phyloP scores from a whole-genome alignment of 495 filamentous ascomycete genomes.

The Rusavskia elegans region DNA sequence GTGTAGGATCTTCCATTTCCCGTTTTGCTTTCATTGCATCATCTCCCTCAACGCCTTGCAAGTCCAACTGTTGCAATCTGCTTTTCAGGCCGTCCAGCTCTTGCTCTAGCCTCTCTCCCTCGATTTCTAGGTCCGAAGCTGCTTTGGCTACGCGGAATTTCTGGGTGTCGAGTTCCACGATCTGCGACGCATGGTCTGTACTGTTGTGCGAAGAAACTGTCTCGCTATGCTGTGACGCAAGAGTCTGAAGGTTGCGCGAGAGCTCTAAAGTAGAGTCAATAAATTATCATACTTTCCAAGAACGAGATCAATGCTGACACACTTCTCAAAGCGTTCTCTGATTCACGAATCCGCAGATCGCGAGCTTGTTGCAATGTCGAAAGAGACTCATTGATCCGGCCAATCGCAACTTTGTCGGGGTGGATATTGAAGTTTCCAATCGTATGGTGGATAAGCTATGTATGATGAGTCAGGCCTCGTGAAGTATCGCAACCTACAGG shows the following conservation, averaged over 20 bases:
- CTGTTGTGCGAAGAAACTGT: slow-evolving; percentile 54
- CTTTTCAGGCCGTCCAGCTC: slow-evolving; percentile 65
- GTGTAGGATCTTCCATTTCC: slow-evolving; percentile 43
- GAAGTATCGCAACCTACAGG: neutral
- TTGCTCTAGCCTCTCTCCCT: slow-evolving; percentile 69
- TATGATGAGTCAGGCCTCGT: neutral
- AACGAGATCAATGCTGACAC: slow-evolving; percentile 1
- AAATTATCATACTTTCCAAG: neutral
- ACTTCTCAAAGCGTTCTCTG: slow-evolving; percentile 53
- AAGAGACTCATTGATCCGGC: slow-evolving; percentile 76
- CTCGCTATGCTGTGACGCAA: slow-evolving; percentile 54
- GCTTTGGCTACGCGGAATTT: slow-evolving; percentile 91
- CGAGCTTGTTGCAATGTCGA: slow-evolving; percentile 64
- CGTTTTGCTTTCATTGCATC: slow-evolving; percentile 38
- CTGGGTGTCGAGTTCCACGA: slow-evolving; percentile 73
- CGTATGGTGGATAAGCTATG: slow-evolving; percentile 74
- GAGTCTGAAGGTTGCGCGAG: slow-evolving; percentile 50
- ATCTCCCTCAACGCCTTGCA: slow-evolving; percentile 56
- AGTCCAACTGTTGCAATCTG: slow-evolving; percentile 64
- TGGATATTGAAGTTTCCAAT: slow-evolving; percentile 88
- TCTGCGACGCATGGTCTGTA: slow-evolving; percentile 60
- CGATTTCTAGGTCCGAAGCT: slow-evolving; percentile 76
- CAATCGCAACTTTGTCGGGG: slow-evolving; percentile 68
- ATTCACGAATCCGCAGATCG: slow-evolving; percentile 54
- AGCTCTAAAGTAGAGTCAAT: slow-evolving; percentile 29